Evolutionary conservation across 2,329 filamentous ascomycete genomes (phyloP), one percentile per base, ranked within the genome.

Genomic region (Hypomyces rosellus): DNA sequence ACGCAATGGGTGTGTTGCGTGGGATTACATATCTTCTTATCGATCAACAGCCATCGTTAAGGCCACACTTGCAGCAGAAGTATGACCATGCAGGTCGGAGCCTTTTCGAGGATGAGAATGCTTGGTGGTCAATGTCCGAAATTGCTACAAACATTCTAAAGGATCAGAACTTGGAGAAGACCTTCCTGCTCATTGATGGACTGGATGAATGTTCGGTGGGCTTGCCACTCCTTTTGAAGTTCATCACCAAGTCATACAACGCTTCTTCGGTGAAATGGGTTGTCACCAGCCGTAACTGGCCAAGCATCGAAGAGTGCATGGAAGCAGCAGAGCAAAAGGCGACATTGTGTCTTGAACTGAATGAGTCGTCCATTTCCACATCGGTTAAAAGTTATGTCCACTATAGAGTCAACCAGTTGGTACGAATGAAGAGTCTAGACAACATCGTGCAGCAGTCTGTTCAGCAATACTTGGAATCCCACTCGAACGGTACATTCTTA

Each of bases 171-270:
- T 49, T 70, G 3, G 14, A 58, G 1, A 53, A 9, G 0, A 62
- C 60, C 0, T 63, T 64, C 53, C 46, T 78, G 6, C 51, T 76
- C 11, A 57, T 78, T 40, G 72, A 77, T 59, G 74, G 71, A 1
- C 68, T 77, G 1, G 73, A 78, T 48, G 73, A 77, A 55, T 50
- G 48, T 15, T 4, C 9, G 11, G 38, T 16, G 2, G 36, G 40
- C 15, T 18, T 76, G 72, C 51, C 38, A 34, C 45, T 61, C 38
- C 67, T 76, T 4, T 59, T 76, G 11, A 41, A 65, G 0, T 55
- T 72, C 13, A 64, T 74, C 38, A 40, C 9, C 36, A 34, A 34
- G 3, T 20, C n/a, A 6, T 47, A 34, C 5, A 6, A 16, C 18
- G 3, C 13, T 5, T 39, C 20, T 22, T 13, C 13, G 1, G 13